Evolutionary conservation across 176 grass and related monocot genomes (phyloP), one percentile per base, ranked within the genome.

Genomic region (Juncus inflexus): DNA sequence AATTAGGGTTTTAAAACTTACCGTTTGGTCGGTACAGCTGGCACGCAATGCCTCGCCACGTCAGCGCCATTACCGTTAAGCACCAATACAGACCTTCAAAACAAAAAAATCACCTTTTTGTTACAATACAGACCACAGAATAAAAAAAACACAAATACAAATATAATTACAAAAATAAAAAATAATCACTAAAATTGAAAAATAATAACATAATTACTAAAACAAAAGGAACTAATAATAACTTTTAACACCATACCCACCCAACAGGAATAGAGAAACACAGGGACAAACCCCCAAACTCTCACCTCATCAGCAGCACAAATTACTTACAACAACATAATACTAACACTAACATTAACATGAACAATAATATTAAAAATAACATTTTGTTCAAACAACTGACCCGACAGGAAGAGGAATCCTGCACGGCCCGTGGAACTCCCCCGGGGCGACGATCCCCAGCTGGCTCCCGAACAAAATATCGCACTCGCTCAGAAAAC

Each of bases 11-110:
- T 28, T 28, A 83, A 45, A 37, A 49, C 52, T 2, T 49, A 79
- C 90, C 85, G 88, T 89, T 90, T 90, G 14, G 51, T 38, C 5
- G 86, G 82, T 12, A 90, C 90, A 41, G 90, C 86, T 50, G 90
- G 90, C 58, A 95, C 83, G 56, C 90, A 95, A 76, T 95, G 90
- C 52, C 81, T 95, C 40, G 90, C 90, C 35, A 95, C 76, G 65
- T 95, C 90, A 73, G 90, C 86, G 9, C 79, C 90, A 81, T 95
- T 90, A 52, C 90, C 90, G 65, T 90, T 95, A 51, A 95, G 50
- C 15, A 95, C 74, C 15, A 95, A 81, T 61, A 95, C 90, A 45
- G 90, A 95, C 62, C 90, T 95, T 59, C 50, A 65, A 52, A 76
- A 40, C 36, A 64, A 74, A 63, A 64, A 82, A 67, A 68, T 37